A percentile compares a stretch with the other conserved stretches of the same genome.
Evolutionary conservation across 352 stramenopile species (phyloP).

Genomic region (Blastocystis sp.): DNA sequence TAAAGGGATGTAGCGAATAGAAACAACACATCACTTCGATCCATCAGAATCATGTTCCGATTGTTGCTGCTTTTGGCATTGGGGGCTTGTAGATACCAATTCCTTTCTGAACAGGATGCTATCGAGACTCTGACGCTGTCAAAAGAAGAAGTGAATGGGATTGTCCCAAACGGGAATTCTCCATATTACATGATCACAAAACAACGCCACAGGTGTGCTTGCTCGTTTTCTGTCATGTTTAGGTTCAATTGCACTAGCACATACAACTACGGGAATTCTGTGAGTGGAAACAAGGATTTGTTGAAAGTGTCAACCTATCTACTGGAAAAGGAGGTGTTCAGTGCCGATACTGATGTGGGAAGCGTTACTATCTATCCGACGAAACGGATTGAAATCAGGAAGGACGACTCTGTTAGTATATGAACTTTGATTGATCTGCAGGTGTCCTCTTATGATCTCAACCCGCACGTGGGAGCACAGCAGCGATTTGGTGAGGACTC

Average conservation of each 20-base stretch:
- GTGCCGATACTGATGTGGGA: not conserved
- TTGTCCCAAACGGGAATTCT: not conserved
- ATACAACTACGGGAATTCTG: slow-evolving; percentile 1
- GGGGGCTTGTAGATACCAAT: slow-evolving; percentile 27
- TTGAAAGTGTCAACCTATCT: not conserved
- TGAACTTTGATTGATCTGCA: too few relatives aligned
- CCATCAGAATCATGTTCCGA: slow-evolving; percentile 18
- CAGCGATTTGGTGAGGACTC: not conserved
- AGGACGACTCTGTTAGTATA: not conserved
- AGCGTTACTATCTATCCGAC: not conserved
- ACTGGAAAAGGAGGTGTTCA: not conserved
- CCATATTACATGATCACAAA: slow-evolving; percentile 36
- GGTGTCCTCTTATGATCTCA: too few relatives aligned
- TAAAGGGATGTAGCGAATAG: too few relatives aligned
- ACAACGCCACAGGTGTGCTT: not conserved
- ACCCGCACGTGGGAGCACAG: too few relatives aligned
- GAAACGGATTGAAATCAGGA: not conserved
- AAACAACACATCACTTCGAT: not conserved
- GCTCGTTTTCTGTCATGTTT: not conserved
- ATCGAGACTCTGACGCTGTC: slow-evolving; percentile 23
- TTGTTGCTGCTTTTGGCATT: not conserved
- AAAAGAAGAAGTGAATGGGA: slow-evolving; percentile 1
- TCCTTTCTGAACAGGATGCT: not conserved
- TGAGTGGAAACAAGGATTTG: not conserved
- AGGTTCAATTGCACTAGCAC: slow-evolving; percentile 47